phyloP scores from a whole-genome alignment of 2,329 filamentous ascomycete species.

The Fusarium sororula region DNA sequence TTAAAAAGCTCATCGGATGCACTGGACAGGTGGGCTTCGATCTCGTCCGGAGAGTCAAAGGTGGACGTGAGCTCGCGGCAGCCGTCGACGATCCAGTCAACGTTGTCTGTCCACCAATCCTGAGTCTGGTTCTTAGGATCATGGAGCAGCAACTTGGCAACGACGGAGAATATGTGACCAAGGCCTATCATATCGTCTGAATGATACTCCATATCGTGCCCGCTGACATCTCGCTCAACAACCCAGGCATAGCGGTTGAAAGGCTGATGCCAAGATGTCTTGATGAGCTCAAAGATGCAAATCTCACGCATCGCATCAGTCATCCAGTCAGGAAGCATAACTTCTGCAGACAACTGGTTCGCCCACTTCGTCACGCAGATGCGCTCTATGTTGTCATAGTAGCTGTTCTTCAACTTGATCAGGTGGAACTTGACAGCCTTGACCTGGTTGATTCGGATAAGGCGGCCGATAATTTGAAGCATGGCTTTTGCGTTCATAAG shows the following conservation, averaged over 20 bases:
- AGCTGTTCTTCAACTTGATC: background rate
- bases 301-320: background rate
- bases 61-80: background rate
- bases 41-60: background rate
- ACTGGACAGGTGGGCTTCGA: background rate
- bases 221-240: background rate
- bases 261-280: background rate
- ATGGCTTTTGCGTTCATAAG: background rate
- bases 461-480: background rate
- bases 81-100: background rate
- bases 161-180: background rate
- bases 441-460: background rate
- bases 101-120: background rate
- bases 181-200: background rate
- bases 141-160: background rate
- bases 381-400: background rate
- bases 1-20: accelerated
- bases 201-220: background rate
- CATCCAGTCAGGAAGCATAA: background rate
- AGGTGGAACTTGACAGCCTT: background rate
- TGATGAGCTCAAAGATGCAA: background rate
- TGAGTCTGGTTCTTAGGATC: background rate
- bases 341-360: background rate
- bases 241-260: background rate
- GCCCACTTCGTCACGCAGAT: background rate